phyloP scores from a whole-genome alignment of 2,329 filamentous ascomycete genomes.

The Cladosporium sp. region DNA sequence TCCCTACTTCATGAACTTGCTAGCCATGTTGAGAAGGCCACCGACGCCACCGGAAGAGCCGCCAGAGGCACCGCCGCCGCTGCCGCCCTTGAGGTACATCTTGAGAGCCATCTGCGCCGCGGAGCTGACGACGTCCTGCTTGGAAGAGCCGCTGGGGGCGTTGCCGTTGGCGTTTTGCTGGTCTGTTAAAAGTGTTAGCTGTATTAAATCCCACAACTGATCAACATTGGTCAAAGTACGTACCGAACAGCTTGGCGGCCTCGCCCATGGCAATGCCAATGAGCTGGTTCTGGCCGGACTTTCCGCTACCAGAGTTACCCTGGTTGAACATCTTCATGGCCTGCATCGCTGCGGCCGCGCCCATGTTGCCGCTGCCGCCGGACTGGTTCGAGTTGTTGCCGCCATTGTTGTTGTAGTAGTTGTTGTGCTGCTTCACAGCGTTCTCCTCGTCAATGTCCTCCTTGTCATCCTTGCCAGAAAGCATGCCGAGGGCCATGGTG shows the following conservation, averaged over 20 bases:
- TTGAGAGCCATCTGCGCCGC: constrained; percentile 86
- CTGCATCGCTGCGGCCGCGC: constrained; percentile 77
- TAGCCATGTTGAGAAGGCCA: constrained; percentile 60
- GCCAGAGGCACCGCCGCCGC: constrained; percentile 49
- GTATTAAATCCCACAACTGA: neutral
- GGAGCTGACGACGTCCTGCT: constrained; percentile 76
- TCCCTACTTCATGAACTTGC: constrained; percentile 56
- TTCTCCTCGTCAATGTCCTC: constrained; percentile 63
- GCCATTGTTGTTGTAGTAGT: constrained; percentile 62
- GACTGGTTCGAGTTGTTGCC: constrained; percentile 49
- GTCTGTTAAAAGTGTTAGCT: constrained; percentile 37
- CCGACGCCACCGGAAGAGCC: constrained; percentile 41
- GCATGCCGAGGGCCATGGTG: constrained; percentile 56
- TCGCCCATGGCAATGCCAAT: constrained; percentile 85
- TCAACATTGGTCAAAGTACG: constrained; percentile 2
- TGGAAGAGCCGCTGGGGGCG: constrained; percentile 60
- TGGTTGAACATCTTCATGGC: constrained; percentile 74
- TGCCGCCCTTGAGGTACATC: constrained; percentile 83
- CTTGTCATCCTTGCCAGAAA: constrained; percentile 57
- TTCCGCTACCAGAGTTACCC: constrained; percentile 39
- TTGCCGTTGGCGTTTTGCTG: constrained; percentile 60
- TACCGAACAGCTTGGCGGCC: constrained; percentile 72
- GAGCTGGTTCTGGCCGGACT: constrained; percentile 70
- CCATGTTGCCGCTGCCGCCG: constrained; percentile 51
- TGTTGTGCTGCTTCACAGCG: constrained; percentile 72